Conservation (phyloP, 176 grass and related monocot genomes). For the Calamus simplicifolius region DNA sequence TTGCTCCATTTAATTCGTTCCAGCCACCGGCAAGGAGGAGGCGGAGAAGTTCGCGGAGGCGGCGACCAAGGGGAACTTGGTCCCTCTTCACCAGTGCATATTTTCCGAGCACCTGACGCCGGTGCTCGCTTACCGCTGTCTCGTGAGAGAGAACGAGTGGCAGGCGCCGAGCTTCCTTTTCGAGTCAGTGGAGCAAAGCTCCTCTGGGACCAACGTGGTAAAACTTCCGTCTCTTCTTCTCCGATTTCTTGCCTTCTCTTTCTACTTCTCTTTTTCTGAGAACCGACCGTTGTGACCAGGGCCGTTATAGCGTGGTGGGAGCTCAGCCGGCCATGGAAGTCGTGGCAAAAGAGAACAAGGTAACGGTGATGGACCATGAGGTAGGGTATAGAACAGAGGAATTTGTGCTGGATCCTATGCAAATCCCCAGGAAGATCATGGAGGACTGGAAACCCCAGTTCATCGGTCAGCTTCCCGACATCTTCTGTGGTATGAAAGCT, state of each 20-base stretch:
- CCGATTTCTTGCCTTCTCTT: neutral
- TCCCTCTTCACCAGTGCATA: conserved; percentile 65
- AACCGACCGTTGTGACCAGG: conserved; percentile 21
- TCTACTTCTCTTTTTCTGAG: neutral
- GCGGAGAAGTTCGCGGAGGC: conserved; percentile 30
- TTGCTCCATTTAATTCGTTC: no score
- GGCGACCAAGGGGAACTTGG: conserved; percentile 48
- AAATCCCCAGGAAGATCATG: conserved; percentile 59
- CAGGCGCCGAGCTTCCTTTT: conserved; percentile 95
- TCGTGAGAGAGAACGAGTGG: conserved; percentile 78
- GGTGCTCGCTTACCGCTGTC: conserved; percentile 83
- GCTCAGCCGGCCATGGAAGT: conserved; percentile 81
- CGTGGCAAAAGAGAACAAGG: conserved; percentile 57
- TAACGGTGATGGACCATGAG: conserved; percentile 65
- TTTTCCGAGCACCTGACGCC: conserved; percentile 84
- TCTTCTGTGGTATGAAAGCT: conserved; percentile 57
- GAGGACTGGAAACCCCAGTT: conserved; percentile 61
- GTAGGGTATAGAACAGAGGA: conserved; percentile 49
- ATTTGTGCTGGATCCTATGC: conserved; percentile 52
- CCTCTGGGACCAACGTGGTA: conserved; percentile 76
- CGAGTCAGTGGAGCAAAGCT: conserved; percentile 86
- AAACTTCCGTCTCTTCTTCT: neutral
- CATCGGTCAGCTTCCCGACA: conserved; percentile 50
- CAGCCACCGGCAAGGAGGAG: conserved; percentile 45
- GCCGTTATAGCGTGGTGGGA: conserved; percentile 82